Percentiles rank a stretch among this genome's conserved stretches.
Conservation (phyloP, 805 yeast genomes). For the Wickerhamomyces chaumierensis region DNA sequence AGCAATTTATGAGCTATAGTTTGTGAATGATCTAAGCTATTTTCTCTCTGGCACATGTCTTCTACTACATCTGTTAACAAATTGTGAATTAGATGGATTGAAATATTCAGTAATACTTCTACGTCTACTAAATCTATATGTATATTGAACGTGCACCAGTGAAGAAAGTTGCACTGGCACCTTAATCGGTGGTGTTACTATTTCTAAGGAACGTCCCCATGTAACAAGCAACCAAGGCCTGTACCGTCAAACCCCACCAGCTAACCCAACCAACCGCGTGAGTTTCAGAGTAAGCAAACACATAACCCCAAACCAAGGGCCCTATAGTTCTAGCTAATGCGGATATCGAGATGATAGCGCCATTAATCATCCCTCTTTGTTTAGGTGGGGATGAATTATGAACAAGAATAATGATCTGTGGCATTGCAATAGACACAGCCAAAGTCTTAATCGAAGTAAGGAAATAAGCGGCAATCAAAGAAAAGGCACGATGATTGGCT, state of each 20-base stretch:
- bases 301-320: constrained; percentile 44
- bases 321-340: constrained; percentile 47
- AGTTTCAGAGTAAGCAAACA: constrained; percentile 27
- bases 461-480: constrained; percentile 11
- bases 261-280: constrained; percentile 21
- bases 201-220: constrained; percentile 18
- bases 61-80: too few species aligned
- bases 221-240: constrained; percentile 19
- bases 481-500: constrained; percentile 12
- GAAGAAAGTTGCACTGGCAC: too few species aligned
- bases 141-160: too few species aligned
- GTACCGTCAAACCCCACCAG: constrained; percentile 21
- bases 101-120: too few species aligned
- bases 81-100: too few species aligned
- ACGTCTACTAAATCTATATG: too few species aligned
- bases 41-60: too few species aligned
- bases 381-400: constrained; percentile 43
- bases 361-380: constrained; percentile 49
- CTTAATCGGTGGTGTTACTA: too few species aligned
- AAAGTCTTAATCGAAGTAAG: constrained; percentile 26
- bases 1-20: too few species aligned
- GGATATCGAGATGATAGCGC: constrained; percentile 39
- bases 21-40: too few species aligned
- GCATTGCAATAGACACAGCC: constrained; percentile 36
- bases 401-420: constrained; percentile 40